A percentile compares a stretch with the other conserved stretches of the same genome.
Conservation (phyloP, 2,329 filamentous ascomycete genomes). For the Microthyrium microscopicum region DNA sequence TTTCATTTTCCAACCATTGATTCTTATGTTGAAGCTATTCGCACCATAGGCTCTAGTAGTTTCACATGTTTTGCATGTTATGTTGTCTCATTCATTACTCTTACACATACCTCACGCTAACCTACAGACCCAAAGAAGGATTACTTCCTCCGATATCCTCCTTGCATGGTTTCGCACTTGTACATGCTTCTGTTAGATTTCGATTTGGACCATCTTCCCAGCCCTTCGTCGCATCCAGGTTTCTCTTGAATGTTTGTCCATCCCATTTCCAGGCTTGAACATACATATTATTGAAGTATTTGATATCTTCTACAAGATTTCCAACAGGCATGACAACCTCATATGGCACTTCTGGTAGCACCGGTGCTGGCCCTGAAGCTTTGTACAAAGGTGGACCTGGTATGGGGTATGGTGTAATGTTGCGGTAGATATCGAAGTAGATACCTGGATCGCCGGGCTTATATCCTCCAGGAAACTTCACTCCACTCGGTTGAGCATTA, state of each 20-base stretch:
- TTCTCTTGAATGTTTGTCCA: conserved; percentile 5
- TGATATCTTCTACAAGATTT: conserved; percentile 4
- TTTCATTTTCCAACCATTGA: no score
- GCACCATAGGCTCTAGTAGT: no score
- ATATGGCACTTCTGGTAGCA: not conserved
- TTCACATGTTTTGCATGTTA: no score
- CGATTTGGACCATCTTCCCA: conserved; percentile 1
- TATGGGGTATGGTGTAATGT: conserved; percentile 16
- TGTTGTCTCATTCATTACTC: no score
- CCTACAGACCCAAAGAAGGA: not conserved
- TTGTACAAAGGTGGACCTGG: conserved; percentile 15
- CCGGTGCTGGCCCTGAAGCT: conserved; percentile 2
- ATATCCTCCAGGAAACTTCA: conserved; percentile 24
- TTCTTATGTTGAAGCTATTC: no score
- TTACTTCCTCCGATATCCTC: conserved; percentile 4
- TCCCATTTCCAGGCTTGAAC: conserved; percentile 6
- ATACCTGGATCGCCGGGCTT: conserved; percentile 26
- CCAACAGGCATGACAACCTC: conserved; percentile 5
- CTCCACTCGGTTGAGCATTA: conserved; percentile 15
- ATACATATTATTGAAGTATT: conserved; percentile 7
- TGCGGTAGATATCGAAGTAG: conserved; percentile 19
- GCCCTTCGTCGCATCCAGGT: not conserved
- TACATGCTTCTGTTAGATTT: conserved; percentile 1
- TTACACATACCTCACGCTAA: no score
- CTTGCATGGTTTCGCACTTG: not conserved